phyloP scores from a whole-genome alignment of 176 grass and related monocot genomes.

The Tillandsia leiboldiana region DNA sequence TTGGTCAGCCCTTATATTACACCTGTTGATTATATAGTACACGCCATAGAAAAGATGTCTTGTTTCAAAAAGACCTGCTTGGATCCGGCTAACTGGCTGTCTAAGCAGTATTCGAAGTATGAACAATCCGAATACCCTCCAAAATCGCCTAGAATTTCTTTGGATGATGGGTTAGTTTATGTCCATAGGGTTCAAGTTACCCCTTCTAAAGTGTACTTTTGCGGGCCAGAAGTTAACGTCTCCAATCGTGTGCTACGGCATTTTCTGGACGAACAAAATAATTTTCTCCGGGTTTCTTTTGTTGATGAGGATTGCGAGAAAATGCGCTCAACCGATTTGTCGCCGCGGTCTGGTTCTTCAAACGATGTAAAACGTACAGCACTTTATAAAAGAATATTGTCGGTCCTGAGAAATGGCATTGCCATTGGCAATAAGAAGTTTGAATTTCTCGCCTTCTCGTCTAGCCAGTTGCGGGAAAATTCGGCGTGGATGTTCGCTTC shows the following conservation, averaged over 20 bases:
- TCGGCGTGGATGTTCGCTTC: slow-evolving; percentile 96
- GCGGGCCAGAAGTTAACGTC: slow-evolving; percentile 80
- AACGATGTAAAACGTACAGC: slow-evolving; percentile 30
- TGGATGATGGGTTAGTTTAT: slow-evolving; percentile 70
- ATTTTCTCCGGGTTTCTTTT: slow-evolving; percentile 82
- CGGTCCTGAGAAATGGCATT: slow-evolving; percentile 62
- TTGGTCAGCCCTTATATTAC: slow-evolving; percentile 30
- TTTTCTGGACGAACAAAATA: slow-evolving; percentile 45
- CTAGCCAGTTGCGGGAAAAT: slow-evolving; percentile 87
- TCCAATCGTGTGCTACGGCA: slow-evolving; percentile 73
- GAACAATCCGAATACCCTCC: slow-evolving; percentile 6
- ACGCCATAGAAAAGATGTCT: slow-evolving; percentile 59
- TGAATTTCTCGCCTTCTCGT: slow-evolving; percentile 94
- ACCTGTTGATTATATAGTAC: slow-evolving; percentile 37
- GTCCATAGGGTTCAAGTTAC: slow-evolving; percentile 78
- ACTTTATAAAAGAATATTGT: slow-evolving; percentile 59
- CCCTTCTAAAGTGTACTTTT: slow-evolving; percentile 85
- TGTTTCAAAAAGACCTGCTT: slow-evolving; percentile 52
- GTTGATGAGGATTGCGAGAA: slow-evolving; percentile 81
- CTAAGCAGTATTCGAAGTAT: slow-evolving; percentile 30
- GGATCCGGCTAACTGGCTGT: slow-evolving; percentile 59
- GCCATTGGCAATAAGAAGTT: slow-evolving; percentile 67
- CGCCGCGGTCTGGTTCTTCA: slow-evolving; percentile 33
- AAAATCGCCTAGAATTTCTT: slow-evolving; percentile 32
- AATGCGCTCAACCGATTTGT: slow-evolving; percentile 63